phyloP scores from a whole-genome alignment of 176 grass and related monocot genomes.

The Thalia dealbata region DNA sequence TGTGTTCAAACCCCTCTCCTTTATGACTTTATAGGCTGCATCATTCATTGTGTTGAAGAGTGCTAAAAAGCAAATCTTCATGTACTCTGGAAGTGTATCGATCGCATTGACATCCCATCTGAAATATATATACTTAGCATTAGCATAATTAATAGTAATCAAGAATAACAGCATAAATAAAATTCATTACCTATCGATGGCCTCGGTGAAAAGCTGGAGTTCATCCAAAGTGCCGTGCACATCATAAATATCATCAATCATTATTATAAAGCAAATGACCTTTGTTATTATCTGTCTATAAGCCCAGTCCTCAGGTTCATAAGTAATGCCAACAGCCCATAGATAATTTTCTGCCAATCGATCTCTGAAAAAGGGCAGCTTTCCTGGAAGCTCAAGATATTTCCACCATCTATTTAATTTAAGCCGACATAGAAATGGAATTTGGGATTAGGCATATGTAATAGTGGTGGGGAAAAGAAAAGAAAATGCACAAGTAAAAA shows the following conservation, averaged over 20 bases:
- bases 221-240: conserved; percentile 25
- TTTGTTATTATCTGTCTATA: conserved; percentile 7
- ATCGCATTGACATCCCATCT: conserved; percentile 1
- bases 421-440: background rate
- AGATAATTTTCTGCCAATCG: conserved; percentile 23
- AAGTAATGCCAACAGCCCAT: conserved; percentile 5
- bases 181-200: conserved; percentile 1
- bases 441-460: background rate
- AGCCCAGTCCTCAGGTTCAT: conserved; percentile 3
- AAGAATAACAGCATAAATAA: too few relatives aligned
- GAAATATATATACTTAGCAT: background rate
- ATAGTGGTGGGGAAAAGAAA: background rate
- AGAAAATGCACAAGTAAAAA: background rate
- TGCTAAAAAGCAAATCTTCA: conserved; percentile 4
- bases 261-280: conserved; percentile 2
- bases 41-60: background rate
- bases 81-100: background rate
- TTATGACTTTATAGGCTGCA: background rate
- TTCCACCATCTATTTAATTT: conserved; percentile 20
- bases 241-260: conserved; percentile 33
- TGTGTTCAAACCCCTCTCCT: background rate
- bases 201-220: conserved; percentile 21
- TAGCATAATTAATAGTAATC: background rate
- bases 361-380: conserved; percentile 18
- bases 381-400: background rate